These are phyloP conservation scores for Trypanosoma scelopori DNA, from an alignment of 208 protist species.

Conservation along the genomic window DNA sequence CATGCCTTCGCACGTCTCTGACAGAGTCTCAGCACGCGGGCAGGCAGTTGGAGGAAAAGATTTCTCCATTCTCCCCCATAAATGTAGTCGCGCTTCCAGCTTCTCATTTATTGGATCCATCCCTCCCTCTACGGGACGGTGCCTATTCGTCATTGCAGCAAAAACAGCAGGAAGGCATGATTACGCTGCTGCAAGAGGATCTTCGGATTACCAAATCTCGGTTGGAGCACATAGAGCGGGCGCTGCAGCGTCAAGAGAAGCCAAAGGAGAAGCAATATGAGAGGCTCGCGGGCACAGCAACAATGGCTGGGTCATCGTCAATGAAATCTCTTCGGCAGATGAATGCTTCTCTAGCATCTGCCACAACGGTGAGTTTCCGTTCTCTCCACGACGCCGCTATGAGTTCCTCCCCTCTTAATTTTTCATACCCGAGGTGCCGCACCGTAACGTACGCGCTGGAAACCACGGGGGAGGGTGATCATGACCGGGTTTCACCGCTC, in stretches of 20 bases:
- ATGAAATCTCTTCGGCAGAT: too few relatives aligned
- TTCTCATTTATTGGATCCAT: background rate
- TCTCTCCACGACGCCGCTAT: too few relatives aligned
- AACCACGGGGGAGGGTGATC: too few relatives aligned
- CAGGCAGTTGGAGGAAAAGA: background rate
- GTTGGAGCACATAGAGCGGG: slow-evolving; percentile 26
- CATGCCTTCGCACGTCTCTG: slow-evolving; percentile 1
- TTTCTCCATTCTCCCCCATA: slow-evolving; percentile 15
- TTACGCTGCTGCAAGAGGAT: slow-evolving; percentile 23
- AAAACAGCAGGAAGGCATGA: slow-evolving; percentile 5
- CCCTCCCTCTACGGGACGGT: background rate
- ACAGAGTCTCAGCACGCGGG: background rate
- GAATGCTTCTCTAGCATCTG: too few relatives aligned
- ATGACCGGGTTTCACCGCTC: too few relatives aligned
- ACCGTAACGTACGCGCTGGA: too few relatives aligned
- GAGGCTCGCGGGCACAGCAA: background rate
- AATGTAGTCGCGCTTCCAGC: slow-evolving; percentile 16
- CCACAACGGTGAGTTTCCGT: too few relatives aligned
- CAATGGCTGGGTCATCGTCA: too few relatives aligned
- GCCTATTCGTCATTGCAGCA: slow-evolving; percentile 2
- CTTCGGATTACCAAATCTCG: slow-evolving; percentile 19
- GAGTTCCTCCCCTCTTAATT: too few relatives aligned
- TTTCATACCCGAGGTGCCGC: too few relatives aligned
- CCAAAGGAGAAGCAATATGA: background rate
- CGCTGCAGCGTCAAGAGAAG: slow-evolving; percentile 1